phyloP scores from a whole-genome alignment of 1,284 basidiomycete genomes.

The Moniliophthora roreri region DNA sequence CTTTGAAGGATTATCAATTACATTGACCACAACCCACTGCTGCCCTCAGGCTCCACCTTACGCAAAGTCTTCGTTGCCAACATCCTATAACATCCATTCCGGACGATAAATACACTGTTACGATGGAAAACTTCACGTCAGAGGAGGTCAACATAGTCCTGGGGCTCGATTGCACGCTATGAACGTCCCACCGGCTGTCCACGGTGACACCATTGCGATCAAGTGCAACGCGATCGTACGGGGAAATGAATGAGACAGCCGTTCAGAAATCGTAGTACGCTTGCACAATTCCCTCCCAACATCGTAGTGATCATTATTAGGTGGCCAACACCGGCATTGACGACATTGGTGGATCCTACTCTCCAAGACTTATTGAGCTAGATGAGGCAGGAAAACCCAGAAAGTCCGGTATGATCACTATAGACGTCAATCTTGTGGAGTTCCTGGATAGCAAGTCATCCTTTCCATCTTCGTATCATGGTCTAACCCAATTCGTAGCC shows the following conservation, averaged over 20 bases:
- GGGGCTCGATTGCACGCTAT: too few species aligned
- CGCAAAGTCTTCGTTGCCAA: too few species aligned
- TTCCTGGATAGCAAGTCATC: conserved; percentile 32
- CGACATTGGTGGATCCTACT: conserved; percentile 22
- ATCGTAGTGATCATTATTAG: conserved; percentile 17
- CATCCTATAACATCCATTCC: too few species aligned
- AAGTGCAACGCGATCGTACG: conserved; percentile 38
- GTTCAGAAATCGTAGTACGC: conserved; percentile 30
- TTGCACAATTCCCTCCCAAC: too few species aligned
- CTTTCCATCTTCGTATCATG: not conserved
- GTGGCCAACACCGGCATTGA: conserved; percentile 40
- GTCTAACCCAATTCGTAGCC: conserved; percentile 21
- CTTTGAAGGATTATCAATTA: too few species aligned
- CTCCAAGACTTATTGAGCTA: conserved; percentile 8
- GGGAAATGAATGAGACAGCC: conserved; percentile 37
- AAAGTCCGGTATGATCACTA: conserved; percentile 31
- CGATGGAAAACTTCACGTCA: too few species aligned
- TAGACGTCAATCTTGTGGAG: conserved; percentile 36
- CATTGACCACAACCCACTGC: too few species aligned
- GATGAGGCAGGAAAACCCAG: conserved; percentile 22
- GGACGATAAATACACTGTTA: too few species aligned
- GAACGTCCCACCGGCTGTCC: too few species aligned
- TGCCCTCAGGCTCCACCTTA: too few species aligned
- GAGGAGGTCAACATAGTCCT: too few species aligned
- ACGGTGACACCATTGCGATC: conserved; percentile 30